Conservation (phyloP, 2,329 filamentous ascomycete genomes). For the Fusarium heterosporum region DNA sequence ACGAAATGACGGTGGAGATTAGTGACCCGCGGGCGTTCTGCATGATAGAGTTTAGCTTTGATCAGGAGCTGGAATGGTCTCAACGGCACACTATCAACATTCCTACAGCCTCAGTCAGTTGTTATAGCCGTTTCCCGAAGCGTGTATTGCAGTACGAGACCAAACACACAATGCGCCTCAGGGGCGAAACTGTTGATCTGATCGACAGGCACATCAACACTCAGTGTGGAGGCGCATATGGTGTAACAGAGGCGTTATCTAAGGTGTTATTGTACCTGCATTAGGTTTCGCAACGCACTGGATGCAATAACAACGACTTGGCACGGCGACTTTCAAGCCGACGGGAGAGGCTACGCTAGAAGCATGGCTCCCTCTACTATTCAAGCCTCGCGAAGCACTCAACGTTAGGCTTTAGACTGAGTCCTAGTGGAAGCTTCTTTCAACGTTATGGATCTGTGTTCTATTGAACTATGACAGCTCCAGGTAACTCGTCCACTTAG, state of each 20-base stretch:
- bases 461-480: not conserved
- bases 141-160: not conserved
- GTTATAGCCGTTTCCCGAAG: conserved; percentile 4
- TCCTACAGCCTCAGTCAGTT: not conserved
- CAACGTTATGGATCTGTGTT: not conserved
- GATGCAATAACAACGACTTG: conserved; percentile 8
- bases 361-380: not conserved
- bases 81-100: conserved; percentile 22
- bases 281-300: not conserved
- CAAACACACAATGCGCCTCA: not conserved
- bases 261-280: not conserved
- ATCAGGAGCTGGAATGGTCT: conserved; percentile 18
- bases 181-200: not conserved
- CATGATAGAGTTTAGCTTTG: not conserved
- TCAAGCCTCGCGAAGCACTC: not conserved
- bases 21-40: conserved; percentile 20
- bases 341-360: not conserved
- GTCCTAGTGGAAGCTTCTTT: not conserved
- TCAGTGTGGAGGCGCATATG: not conserved
- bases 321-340: conserved; percentile 10
- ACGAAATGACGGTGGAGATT: conserved; percentile 10
- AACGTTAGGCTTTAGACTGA: not conserved
- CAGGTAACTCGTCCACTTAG: not conserved
- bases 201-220: conserved; percentile 28
- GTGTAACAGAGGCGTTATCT: conserved; percentile 14